Base-by-base conservation (phyloP, 73 alveolate genomes). In the Strombidium stylifer region DNA sequence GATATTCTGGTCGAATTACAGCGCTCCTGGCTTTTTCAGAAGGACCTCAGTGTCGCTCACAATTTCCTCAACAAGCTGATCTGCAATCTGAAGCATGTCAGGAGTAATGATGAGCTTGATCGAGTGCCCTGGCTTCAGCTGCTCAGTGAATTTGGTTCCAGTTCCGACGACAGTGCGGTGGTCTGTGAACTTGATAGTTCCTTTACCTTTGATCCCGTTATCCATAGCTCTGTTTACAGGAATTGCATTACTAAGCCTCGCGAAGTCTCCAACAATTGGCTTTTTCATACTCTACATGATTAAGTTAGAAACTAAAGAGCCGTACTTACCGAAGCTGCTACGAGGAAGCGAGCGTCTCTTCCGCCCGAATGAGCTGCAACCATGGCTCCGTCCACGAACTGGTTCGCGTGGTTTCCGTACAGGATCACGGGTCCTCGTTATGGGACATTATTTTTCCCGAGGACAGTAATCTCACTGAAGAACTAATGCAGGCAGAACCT, bases 321-420 rank as follows among this genome's bases (percentile, higher is more conserved):
- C n/a, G n/a, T n/a, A n/a, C n/a, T n/a, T n/a, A n/a, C n/a, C n/a
- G n/a, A n/a, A n/a, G n/a, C n/a, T n/a, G n/a, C n/a, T n/a, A n/a
- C n/a, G n/a, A n/a, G n/a, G n/a, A n/a, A n/a, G n/a, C n/a, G n/a
- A n/a, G n/a, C n/a, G n/a, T n/a, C n/a, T n/a, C n/a, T n/a, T n/a
- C n/a, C n/a, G n/a, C n/a, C n/a, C n/a, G n/a, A n/a, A n/a, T n/a
- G n/a, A n/a, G n/a, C n/a, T n/a, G n/a, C n/a, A n/a, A n/a, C n/a
- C n/a, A n/a, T n/a, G n/a, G n/a, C n/a, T n/a, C n/a, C n/a, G 73
- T 95, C 99, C 49, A 93, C 74, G 67, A 81, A 95, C 66, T 95
- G 87, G 71, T 95, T 95, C 23, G 96, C 93, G 55, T 95, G 99
- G 69, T 95, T 95, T 32, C 98, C 97, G 57, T 96, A 94, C 36